A percentile compares a stretch with the other conserved stretches of the same genome.
These are phyloP conservation scores for Ganoderma resinaceum DNA, from an alignment of 1,284 basidiomycete species.

Conservation along the genomic window DNA sequence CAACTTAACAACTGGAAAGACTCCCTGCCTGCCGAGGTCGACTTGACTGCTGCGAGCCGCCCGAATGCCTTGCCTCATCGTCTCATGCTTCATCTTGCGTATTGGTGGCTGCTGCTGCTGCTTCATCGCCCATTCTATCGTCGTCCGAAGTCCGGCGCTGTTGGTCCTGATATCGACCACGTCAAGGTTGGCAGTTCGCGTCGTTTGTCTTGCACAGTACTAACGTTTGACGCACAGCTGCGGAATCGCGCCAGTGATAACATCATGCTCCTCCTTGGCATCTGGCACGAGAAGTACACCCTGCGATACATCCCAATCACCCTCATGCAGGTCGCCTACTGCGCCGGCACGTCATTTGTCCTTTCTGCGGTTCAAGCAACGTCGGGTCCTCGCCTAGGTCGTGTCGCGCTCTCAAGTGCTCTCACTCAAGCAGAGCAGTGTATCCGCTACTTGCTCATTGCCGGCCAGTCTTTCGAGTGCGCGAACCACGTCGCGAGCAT, in stretches of 20 bases:
- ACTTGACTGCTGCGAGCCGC: constrained; percentile 57
- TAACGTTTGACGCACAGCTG: constrained; percentile 44
- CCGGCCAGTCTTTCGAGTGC: constrained; percentile 58
- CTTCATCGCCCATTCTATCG: constrained; percentile 73
- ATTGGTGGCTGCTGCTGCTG: constrained; percentile 70
- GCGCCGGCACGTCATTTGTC: constrained; percentile 69
- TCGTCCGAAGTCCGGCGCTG: constrained; percentile 48
- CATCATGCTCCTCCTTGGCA: constrained; percentile 63
- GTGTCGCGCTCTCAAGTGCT: constrained; percentile 42
- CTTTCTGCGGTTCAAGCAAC: constrained; percentile 64
- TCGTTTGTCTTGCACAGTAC: neutral
- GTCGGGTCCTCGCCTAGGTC: constrained; percentile 44
- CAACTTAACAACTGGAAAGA: constrained; percentile 69
- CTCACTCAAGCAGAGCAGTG: constrained; percentile 53
- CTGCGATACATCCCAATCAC: constrained; percentile 70
- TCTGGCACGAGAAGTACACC: constrained; percentile 63
- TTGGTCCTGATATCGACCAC: constrained; percentile 56
- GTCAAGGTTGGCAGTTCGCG: constrained; percentile 48
- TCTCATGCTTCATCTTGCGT: constrained; percentile 67
- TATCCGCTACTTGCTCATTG: constrained; percentile 55
- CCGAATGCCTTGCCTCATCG: constrained; percentile 63
- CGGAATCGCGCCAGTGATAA: constrained; percentile 72
- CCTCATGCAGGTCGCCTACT: constrained; percentile 68
- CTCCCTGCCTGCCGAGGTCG: constrained; percentile 58
- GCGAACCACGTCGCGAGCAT: constrained; percentile 57